Conservation (phyloP, 73 alveolate genomes). For the Paramecium primaurelia region DNA sequence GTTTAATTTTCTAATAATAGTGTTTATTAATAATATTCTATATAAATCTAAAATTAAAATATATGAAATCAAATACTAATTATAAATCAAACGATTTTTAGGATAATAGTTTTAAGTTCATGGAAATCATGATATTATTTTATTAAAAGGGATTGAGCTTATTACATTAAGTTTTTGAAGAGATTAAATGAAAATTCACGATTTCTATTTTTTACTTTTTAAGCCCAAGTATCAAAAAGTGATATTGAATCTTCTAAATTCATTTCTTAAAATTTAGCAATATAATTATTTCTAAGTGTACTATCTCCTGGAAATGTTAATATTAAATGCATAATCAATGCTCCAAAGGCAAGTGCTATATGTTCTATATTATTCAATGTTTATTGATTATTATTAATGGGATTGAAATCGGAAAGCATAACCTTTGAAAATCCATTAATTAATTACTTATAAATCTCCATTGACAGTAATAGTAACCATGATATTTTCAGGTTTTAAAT, state of each 20-base stretch:
- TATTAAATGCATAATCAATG: not conserved
- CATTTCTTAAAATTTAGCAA: not conserved
- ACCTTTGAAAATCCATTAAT: not conserved
- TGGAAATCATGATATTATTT: not conserved
- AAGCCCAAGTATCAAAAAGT: not conserved
- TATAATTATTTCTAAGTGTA: not conserved
- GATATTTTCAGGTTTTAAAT: not conserved
- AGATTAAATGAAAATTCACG: not conserved
- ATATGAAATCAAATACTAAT: not conserved
- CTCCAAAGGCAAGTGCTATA: not conserved
- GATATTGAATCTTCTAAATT: not conserved
- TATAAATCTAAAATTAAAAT: not conserved
- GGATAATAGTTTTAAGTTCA: not conserved
- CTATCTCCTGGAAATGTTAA: slow-evolving; percentile 34
- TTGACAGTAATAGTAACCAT: slow-evolving; percentile 16
- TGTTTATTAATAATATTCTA: too few relatives aligned
- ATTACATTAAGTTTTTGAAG: not conserved
- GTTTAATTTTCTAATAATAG: too few relatives aligned
- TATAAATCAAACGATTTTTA: not conserved
- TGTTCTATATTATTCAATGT: not conserved
- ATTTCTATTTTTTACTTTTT: not conserved
- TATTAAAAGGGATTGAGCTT: not conserved
- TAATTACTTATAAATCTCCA: slow-evolving; percentile 10
- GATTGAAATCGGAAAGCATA: not conserved
- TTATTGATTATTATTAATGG: not conserved